Percentiles rank a stretch among this genome's conserved stretches.
Conservation (phyloP, 2,329 filamentous ascomycete species). For the Fusarium sp. region DNA sequence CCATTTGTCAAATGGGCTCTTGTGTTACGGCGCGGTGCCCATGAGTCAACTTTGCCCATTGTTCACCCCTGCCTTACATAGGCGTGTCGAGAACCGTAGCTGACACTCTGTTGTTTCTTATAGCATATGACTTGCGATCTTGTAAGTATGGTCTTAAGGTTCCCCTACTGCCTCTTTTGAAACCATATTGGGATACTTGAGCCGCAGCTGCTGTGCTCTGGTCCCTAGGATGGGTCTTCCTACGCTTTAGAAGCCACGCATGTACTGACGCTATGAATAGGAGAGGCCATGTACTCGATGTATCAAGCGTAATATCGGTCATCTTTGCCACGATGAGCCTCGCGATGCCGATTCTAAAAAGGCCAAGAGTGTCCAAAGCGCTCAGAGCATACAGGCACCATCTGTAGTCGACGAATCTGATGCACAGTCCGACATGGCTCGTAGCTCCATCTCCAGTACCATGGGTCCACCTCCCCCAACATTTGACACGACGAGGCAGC, state of each 20-base stretch:
- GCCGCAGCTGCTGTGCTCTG: constrained; percentile 27
- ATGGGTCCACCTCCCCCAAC: constrained; percentile 67
- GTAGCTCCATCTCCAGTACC: constrained; percentile 68
- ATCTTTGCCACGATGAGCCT: constrained; percentile 97
- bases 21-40: constrained; percentile 36
- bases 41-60: constrained; percentile 21
- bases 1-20: constrained; percentile 30
- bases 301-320: constrained; percentile 98
- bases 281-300: constrained; percentile 97
- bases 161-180: constrained; percentile 43
- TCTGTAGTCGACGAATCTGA: constrained; percentile 72
- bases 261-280: constrained; percentile 61
- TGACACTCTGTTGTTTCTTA: constrained; percentile 44
- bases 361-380: constrained; percentile 69
- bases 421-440: constrained; percentile 61
- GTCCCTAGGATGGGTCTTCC: constrained; percentile 18
- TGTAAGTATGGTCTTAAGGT: constrained; percentile 66
- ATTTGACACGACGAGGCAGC: constrained; percentile 52
- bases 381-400: constrained; percentile 56
- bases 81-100: constrained; percentile 40
- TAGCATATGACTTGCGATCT: constrained; percentile 95
- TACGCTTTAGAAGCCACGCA: constrained; percentile 22
- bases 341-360: constrained; percentile 87
- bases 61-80: constrained; percentile 28
- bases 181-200: constrained; percentile 17